A percentile compares a stretch with the other conserved stretches of the same genome.
Conservation (phyloP, 148 eudicot genomes). For the Tetragonia tetragonoides region DNA sequence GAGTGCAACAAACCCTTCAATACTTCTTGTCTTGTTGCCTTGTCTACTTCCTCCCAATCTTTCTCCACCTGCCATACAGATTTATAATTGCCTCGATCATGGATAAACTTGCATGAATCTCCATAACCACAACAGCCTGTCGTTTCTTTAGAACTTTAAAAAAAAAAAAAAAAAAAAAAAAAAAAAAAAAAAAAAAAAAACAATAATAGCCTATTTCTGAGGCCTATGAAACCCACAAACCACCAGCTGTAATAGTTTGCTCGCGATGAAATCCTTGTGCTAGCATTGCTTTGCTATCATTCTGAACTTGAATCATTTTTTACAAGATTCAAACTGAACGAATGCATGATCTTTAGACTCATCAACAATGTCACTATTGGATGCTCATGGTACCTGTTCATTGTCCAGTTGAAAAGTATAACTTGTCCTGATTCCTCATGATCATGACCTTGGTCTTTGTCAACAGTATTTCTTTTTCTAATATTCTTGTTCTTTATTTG, state of each 20-base stretch:
- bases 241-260: conserved; percentile 89
- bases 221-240: conserved; percentile 68
- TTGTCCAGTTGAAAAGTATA: conserved; percentile 60
- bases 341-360: conserved; percentile 32
- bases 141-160: conserved; percentile 80
- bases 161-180: too few relatives aligned
- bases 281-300: conserved; percentile 88
- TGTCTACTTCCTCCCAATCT: conserved; percentile 94
- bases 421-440: conserved; percentile 42
- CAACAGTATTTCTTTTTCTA: conserved; percentile 48
- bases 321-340: conserved; percentile 79
- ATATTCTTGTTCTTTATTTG: conserved; percentile 62
- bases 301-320: conserved; percentile 64
- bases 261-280: conserved; percentile 91
- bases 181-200: too few relatives aligned
- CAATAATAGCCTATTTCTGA: conserved; percentile 45
- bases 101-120: conserved; percentile 95
- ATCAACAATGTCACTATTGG: conserved; percentile 31
- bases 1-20: conserved; percentile 14
- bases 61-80: conserved; percentile 92
- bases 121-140: conserved; percentile 99
- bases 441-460: conserved; percentile 41
- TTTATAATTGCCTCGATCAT: conserved; percentile 93
- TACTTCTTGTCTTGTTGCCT: conserved; percentile 52
- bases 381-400: conserved; percentile 27